Evolutionary conservation across 306 rosid species (phyloP).

Genomic region (barrel medic (Medicago truncatula)): MtrunA17r5.0-ANR NC_053043.1:3620001-3620500

Average conservation of each 20-base stretch:
- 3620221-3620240: slow-evolving; percentile 28
- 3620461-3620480: slow-evolving; percentile 57
- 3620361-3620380: slow-evolving; percentile 66
- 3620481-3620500: slow-evolving; percentile 53
- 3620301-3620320: slow-evolving; percentile 46
- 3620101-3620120: slow-evolving; percentile 45
- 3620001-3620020: slow-evolving; percentile 30
- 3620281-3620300: slow-evolving; percentile 36
- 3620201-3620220: slow-evolving; percentile 30
- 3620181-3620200: slow-evolving; percentile 27
- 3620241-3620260: slow-evolving; percentile 4
- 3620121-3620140: slow-evolving; percentile 45
- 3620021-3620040: slow-evolving; percentile 39
- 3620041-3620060: background rate
- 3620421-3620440: slow-evolving; percentile 45
- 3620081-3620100: slow-evolving; percentile 57
- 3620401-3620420: slow-evolving; percentile 48
- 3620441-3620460: slow-evolving; percentile 45
- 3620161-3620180: slow-evolving; percentile 52
- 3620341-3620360: slow-evolving; percentile 51
- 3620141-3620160: slow-evolving; percentile 41
- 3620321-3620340: slow-evolving; percentile 39
- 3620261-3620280: slow-evolving; percentile 29
- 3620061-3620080: background rate
- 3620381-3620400: slow-evolving; percentile 58